Base-by-base conservation (phyloP, 2,329 filamentous ascomycete genomes). In the Neodidymelliopsis sp. region DNA sequence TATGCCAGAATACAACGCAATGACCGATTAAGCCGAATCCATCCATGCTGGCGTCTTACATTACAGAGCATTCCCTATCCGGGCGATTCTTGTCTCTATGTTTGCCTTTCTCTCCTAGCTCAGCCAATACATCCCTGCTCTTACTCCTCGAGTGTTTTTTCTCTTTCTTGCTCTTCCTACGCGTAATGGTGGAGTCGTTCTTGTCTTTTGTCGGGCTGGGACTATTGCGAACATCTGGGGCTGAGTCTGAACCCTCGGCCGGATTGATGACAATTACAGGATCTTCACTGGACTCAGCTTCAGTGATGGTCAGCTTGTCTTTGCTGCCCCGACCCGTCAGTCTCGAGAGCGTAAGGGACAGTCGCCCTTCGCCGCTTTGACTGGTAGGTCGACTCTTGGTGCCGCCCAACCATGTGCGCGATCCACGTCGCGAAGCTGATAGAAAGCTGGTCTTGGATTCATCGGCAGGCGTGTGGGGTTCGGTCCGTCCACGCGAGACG, bases 1-100 rank as follows among this genome's bases (percentile, higher is more conserved):
- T 41, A 35, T 37, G 23, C 40, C 31, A 41, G 36, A 38, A 40
- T 18, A 11, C 22, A 43, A 38, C 19, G 6, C 12, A 43, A 18
- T 20, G 29, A 34, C 4, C 37, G 11, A 12, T 2, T 5, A 10
- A n/a, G 11, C 3, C 28, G 33, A n/a, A 11, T 35, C 29, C 24
- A 40, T n/a, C 20, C 20, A 18, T 27, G 18, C 16, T 4, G 8
- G 4, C 52, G 56, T 18, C n/a, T 67, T 60, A 79, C 76, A 78
- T 78, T 7, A 78, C 60, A 39, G 65, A 49, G 54, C 76, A 79
- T 49, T 79, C 76, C 25, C 76, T 57, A 40, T 77, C 75, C 19
- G 75, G 74, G 23, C 69, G 59, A 41, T 54, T 61, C 53, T 65
- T 67, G 13, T 56, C 56, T 39, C 67, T 71, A 11, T 55, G 36